These are phyloP conservation scores for Metarhizium sp. DNA, from an alignment of 2,329 filamentous ascomycete species.

Conservation along the genomic window DNA sequence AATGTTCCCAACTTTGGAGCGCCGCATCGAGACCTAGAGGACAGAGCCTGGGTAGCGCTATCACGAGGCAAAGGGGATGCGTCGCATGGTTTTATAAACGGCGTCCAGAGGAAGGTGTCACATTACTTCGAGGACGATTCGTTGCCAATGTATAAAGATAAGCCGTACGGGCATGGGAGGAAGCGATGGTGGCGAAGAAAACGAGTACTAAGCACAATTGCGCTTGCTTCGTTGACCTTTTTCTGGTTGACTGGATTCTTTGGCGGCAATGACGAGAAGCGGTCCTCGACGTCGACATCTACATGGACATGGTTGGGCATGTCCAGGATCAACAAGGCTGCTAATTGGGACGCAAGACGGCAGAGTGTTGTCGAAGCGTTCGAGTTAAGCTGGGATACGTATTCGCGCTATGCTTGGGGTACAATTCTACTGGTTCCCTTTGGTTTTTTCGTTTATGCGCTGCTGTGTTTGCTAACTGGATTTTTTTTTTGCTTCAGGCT, in stretches of 20 bases:
- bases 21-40: slow-evolving; percentile 55
- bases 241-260: slow-evolving; percentile 66
- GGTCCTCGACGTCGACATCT: slow-evolving; percentile 23
- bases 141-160: slow-evolving; percentile 98
- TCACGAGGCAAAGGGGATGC: slow-evolving; percentile 23
- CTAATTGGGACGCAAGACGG: slow-evolving; percentile 70
- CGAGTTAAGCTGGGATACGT: slow-evolving; percentile 83
- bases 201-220: slow-evolving; percentile 42
- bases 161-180: slow-evolving; percentile 68
- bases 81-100: slow-evolving; percentile 32
- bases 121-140: slow-evolving; percentile 49
- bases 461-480: slow-evolving; percentile 16
- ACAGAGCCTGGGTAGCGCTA: slow-evolving; percentile 52
- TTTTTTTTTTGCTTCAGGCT: slow-evolving; percentile 37
- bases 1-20: slow-evolving; percentile 61
- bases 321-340: slow-evolving; percentile 33
- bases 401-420: slow-evolving; percentile 93
- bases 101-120: slow-evolving; percentile 52
- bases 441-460: not conserved
- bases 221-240: slow-evolving; percentile 45
- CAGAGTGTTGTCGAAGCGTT: slow-evolving; percentile 85
- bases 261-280: slow-evolving; percentile 20
- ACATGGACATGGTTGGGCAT: slow-evolving; percentile 49
- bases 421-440: slow-evolving; percentile 22
- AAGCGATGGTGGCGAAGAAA: slow-evolving; percentile 55